phyloP scores from a whole-genome alignment of 441 rosid genomes.

The Adansonia grandidieri region DNA sequence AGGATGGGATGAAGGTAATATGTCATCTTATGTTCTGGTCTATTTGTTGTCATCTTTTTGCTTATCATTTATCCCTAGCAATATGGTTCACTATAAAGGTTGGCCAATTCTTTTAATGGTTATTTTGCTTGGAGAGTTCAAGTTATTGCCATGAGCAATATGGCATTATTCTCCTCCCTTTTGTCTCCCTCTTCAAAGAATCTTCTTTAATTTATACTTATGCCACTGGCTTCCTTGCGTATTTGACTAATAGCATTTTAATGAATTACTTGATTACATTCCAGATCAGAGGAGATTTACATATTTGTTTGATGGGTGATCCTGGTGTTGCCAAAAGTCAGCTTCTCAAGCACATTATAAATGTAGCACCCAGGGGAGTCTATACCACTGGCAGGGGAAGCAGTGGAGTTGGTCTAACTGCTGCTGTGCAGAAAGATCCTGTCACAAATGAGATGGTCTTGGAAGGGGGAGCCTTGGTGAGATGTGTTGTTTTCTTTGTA shows the following conservation, averaged over 20 bases:
- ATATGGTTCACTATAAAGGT: neutral
- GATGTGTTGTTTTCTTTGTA: conserved; percentile 35
- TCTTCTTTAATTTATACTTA: neutral
- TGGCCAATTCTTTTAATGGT: neutral
- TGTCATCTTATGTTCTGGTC: neutral
- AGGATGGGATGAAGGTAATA: conserved; percentile 98
- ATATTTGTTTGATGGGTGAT: conserved; percentile 99
- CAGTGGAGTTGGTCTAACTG: conserved; percentile 99
- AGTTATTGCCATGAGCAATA: conserved; percentile 1
- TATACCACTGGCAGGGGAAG: conserved; percentile 99
- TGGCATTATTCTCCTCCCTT: neutral
- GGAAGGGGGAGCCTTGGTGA: conserved; percentile 99
- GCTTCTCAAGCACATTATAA: conserved; percentile 98
- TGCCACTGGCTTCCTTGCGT: neutral
- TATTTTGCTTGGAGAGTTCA: neutral
- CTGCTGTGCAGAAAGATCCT: conserved; percentile 97
- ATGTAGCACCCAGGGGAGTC: conserved; percentile 96
- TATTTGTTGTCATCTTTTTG: conserved; percentile 14
- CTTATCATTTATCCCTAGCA: neutral
- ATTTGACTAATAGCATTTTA: neutral
- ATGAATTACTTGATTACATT: conserved; percentile 22
- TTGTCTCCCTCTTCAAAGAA: neutral
- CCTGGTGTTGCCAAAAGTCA: conserved; percentile 99
- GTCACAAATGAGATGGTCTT: conserved; percentile 98
- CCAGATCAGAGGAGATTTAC: conserved; percentile 98